Conservation (phyloP, 768 basidiomycete genomes). For the Rhodotorula toruloides region DNA sequence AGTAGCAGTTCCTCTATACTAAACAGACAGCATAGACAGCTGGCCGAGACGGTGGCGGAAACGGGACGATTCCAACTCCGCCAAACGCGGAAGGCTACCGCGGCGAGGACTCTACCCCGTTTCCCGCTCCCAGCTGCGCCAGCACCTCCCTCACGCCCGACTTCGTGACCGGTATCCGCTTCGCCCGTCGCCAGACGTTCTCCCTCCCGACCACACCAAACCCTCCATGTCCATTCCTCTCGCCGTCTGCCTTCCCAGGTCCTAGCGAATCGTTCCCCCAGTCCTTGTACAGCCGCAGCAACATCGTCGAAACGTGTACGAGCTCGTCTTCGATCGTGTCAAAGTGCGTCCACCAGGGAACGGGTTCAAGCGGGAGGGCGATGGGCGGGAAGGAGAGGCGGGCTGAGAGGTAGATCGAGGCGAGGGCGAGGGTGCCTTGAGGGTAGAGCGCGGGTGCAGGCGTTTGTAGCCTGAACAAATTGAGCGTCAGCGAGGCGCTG, state of each 20-base stretch:
- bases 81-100: not conserved
- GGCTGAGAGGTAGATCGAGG: slow-evolving; percentile 74
- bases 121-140: not conserved
- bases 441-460: slow-evolving; percentile 86
- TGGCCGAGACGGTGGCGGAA: too few relatives aligned
- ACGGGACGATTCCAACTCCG: too few relatives aligned
- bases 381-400: slow-evolving; percentile 56
- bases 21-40: not conserved
- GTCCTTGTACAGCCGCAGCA: slow-evolving; percentile 36
- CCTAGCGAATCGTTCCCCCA: slow-evolving; percentile 22
- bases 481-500: not conserved
- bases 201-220: slow-evolving; percentile 5
- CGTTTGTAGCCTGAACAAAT: slow-evolving; percentile 71
- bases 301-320: slow-evolving; percentile 13
- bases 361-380: slow-evolving; percentile 63
- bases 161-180: slow-evolving; percentile 24
- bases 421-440: slow-evolving; percentile 81
- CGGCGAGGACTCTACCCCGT: not conserved
- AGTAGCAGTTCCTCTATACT: too few relatives aligned
- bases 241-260: not conserved
- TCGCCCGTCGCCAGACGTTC: slow-evolving; percentile 28
- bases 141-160: slow-evolving; percentile 22
- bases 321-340: slow-evolving; percentile 56
- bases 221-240: not conserved
- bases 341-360: slow-evolving; percentile 90